Base-by-base conservation (phyloP, 2,329 filamentous ascomycete genomes). In the Trichoderma sp. region DNA sequence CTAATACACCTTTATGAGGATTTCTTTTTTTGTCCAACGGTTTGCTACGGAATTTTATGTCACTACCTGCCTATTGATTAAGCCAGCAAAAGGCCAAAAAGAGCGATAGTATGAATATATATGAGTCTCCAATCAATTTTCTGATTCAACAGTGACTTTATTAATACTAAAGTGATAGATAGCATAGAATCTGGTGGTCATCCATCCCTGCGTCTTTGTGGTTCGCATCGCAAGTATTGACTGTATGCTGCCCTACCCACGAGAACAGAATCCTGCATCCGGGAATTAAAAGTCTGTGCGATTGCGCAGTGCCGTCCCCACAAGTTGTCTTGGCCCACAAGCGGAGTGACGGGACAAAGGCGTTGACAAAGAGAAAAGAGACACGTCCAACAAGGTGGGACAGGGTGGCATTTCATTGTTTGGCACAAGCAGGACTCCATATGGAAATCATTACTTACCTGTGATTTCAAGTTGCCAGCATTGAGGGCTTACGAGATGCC, bases 31-130 rank as follows among this genome's bases (percentile, higher is more conserved):
- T 62, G 23, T 50, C 17, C 6, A 32, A 62, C 30, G 20, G 20
- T 23, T 47, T 62, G 15, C 20, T 36, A 59, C 50, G 39, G 59
- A 58, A 13, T 15, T 67, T 67, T 23, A 68, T 61, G 39, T 53
- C 30, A 17, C 6, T 28, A 59, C 39, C 13, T 34, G 43, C 43
- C 13, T 63, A 28, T 69, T 61, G 30, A 20, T 34, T 6, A 28
- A 11, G 8, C 55, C 17, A 6, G 39, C 30, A 36, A 20, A 20
- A 13, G 28, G 57, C 43, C 39, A 36, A 36, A 69, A 28, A 11
- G 39, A 43, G 39, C 66, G 28, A 69, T 6, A 69, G 66, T 53
- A 69, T 53, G 39, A 61, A 69, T 53, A 36, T 15, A 68, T 66
- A 26, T 50, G 57, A 20, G 13, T 43, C 23, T 58, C 26, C 13